phyloP scores from a whole-genome alignment of 2,329 filamentous ascomycete species.

The Ceratocystis variospora region DNA sequence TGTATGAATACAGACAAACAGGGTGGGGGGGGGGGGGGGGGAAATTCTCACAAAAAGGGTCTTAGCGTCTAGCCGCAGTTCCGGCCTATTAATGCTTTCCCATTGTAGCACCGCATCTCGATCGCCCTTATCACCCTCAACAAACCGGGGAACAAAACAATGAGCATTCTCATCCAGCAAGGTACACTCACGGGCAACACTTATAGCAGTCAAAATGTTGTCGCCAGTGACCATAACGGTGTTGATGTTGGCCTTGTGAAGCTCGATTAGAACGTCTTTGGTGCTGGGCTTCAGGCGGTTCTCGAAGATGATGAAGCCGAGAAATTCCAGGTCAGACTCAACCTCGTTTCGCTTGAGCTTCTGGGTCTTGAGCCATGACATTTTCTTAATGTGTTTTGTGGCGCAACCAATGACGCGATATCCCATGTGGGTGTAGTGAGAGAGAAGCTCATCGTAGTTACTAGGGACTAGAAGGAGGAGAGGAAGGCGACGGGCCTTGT shows the following conservation, averaged over 20 bases:
- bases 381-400: constrained; percentile 69
- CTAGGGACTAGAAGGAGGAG: constrained; percentile 45
- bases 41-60: constrained; percentile 52
- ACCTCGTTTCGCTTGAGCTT: constrained; percentile 82
- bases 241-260: constrained; percentile 69
- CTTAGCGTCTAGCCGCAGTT: constrained; percentile 57
- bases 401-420: constrained; percentile 95
- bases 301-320: constrained; percentile 96
- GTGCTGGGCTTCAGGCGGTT: constrained; percentile 94
- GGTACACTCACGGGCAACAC: constrained; percentile 79
- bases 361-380: constrained; percentile 88
- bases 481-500: background rate
- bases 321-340: constrained; percentile 71
- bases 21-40: too few species aligned
- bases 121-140: constrained; percentile 39
- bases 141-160: constrained; percentile 85
- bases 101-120: constrained; percentile 57
- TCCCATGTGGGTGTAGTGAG: constrained; percentile 86
- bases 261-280: constrained; percentile 64
- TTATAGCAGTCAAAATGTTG: constrained; percentile 93
- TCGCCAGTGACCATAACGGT: constrained; percentile 96
- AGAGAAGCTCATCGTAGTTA: constrained; percentile 80
- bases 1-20: background rate
- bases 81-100: constrained; percentile 80
- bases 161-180: constrained; percentile 68